Evolutionary conservation across 2,329 filamentous ascomycete genomes (phyloP).

Genomic region (Ascochyta viciae-villosae): DNA sequence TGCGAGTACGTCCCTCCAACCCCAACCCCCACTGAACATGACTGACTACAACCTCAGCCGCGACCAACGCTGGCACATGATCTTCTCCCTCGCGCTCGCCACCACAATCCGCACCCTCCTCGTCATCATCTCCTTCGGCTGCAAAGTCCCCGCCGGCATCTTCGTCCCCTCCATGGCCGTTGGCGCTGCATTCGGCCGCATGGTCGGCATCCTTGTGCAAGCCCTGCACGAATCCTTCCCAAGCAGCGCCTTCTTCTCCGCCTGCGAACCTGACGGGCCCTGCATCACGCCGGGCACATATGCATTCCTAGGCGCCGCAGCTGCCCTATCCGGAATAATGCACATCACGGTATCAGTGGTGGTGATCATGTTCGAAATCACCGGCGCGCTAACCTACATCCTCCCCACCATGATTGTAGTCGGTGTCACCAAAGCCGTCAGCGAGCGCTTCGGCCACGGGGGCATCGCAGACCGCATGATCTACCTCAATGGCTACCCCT

Average conservation of each 20-base stretch:
- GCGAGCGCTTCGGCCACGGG: conserved; percentile 90
- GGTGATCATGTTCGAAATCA: conserved; percentile 99
- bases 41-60: conserved; percentile 44
- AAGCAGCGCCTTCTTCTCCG: conserved; percentile 80
- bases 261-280: conserved; percentile 87
- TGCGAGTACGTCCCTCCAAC: conserved; percentile 68
- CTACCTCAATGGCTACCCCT: conserved; percentile 97
- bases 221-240: conserved; percentile 86
- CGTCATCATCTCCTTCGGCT: conserved; percentile 95
- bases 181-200: conserved; percentile 90
- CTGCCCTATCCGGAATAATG: conserved; percentile 95
- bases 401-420: conserved; percentile 99
- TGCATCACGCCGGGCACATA: conserved; percentile 98
- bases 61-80: conserved; percentile 77
- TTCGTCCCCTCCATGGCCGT: conserved; percentile 99
- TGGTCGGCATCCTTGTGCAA: conserved; percentile 94
- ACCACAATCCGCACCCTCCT: conserved; percentile 82
- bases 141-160: conserved; percentile 96
- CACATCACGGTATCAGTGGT: conserved; percentile 96
- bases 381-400: conserved; percentile 96
- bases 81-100: conserved; percentile 78
- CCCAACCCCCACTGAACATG: no score
- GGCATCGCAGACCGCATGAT: conserved; percentile 99
- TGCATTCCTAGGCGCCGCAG: conserved; percentile 90
- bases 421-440: conserved; percentile 92